Conservation (phyloP, 2,329 filamentous ascomycete species). For the Ophiostoma sp. region DNA sequence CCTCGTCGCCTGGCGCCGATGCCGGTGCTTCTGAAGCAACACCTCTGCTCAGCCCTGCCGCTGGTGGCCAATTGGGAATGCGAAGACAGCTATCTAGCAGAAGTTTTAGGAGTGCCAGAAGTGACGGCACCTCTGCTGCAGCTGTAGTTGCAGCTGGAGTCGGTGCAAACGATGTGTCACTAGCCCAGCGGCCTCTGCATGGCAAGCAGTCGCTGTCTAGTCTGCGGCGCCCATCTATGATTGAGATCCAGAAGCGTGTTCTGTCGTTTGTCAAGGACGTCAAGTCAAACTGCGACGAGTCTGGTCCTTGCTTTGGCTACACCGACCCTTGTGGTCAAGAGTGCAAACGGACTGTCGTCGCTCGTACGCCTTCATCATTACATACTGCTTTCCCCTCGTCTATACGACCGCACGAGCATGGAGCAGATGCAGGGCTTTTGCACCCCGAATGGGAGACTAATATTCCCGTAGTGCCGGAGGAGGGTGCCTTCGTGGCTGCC, state of each 20-base stretch:
- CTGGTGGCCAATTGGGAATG: not conserved
- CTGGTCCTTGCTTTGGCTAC: constrained; percentile 58
- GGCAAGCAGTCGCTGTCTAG: constrained; percentile 23
- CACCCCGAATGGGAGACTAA: not conserved
- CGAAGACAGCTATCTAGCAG: not conserved
- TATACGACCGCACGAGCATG: not conserved
- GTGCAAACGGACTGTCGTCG: constrained; percentile 51
- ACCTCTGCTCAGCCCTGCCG: not conserved
- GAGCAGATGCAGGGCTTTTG: not conserved
- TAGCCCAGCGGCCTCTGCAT: constrained; percentile 17
- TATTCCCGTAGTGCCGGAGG: not conserved
- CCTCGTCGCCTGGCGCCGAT: not conserved
- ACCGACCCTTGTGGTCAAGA: constrained; percentile 61
- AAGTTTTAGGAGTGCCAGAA: not conserved
- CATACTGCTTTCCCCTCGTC: not conserved
- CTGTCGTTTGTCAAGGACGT: constrained; percentile 62
- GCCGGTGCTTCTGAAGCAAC: not conserved
- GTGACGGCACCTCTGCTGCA: not conserved
- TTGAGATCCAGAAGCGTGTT: constrained; percentile 50
- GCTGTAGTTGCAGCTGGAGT: not conserved
- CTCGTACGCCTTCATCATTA: not conserved
- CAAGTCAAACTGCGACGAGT: constrained; percentile 57
- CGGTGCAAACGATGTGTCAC: not conserved
- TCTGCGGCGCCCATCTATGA: constrained; percentile 48
- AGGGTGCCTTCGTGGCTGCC: too few species aligned